These are phyloP conservation scores for Acidomyces sp. DNA, from an alignment of 495 filamentous ascomycete species.

Conservation along the genomic window DNA sequence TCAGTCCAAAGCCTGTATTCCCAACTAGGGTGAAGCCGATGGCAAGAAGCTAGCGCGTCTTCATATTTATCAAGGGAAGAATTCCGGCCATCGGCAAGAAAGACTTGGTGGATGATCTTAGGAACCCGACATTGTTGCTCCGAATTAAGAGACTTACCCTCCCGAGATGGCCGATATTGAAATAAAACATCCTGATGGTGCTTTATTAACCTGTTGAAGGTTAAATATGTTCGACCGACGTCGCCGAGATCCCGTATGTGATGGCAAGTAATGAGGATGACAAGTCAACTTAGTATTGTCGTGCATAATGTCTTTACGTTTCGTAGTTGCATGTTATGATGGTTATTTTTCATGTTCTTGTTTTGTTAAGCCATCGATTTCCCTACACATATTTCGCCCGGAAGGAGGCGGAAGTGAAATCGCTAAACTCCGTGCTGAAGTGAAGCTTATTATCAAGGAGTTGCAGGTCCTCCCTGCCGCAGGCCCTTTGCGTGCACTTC, in stretches of 20 bases:
- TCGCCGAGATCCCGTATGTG: conserved; percentile 12
- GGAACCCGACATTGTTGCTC: background rate
- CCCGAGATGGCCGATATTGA: background rate
- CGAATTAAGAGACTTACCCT: background rate
- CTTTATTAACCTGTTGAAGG: conserved; percentile 1
- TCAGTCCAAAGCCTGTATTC: conserved; percentile 9
- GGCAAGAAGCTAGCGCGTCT: conserved; percentile 1
- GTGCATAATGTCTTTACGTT: too few relatives aligned
- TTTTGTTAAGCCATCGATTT: too few relatives aligned
- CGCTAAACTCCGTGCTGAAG: too few relatives aligned
- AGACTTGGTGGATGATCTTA: conserved; percentile 14
- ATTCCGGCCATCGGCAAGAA: conserved; percentile 4
- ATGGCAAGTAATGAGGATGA: background rate
- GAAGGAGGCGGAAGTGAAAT: too few relatives aligned
- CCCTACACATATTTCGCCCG: too few relatives aligned
- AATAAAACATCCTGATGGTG: conserved; percentile 7
- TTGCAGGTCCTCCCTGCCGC: too few relatives aligned
- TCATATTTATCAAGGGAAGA: conserved; percentile 3
- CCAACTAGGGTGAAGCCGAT: conserved; percentile 8
- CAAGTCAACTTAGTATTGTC: too few relatives aligned
- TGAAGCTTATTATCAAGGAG: too few relatives aligned
- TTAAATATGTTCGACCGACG: conserved; percentile 9
- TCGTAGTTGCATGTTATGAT: too few relatives aligned
- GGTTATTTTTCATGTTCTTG: too few relatives aligned
- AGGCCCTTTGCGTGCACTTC: too few relatives aligned